Percentiles rank a stretch among this genome's conserved stretches.
These are phyloP conservation scores for Ganoderma lingzhi DNA, from an alignment of 1,284 basidiomycete genomes.

Conservation along the genomic window DNA sequence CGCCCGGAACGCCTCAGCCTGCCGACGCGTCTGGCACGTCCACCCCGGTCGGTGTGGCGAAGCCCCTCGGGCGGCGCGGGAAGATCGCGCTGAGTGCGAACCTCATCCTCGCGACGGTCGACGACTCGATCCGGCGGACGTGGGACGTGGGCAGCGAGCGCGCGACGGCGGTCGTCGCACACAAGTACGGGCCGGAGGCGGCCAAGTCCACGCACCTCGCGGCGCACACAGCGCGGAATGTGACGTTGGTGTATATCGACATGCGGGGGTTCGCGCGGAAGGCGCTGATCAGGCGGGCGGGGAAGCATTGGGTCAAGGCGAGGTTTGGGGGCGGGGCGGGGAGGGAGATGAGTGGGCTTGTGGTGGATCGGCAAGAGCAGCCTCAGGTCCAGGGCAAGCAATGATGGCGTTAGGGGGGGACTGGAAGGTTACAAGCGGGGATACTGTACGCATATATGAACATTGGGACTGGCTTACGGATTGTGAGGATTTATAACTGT, in stretches of 20 bases:
- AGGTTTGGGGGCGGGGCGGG: constrained; percentile 28
- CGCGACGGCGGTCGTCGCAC: constrained; percentile 65
- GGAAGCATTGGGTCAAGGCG: constrained; percentile 61
- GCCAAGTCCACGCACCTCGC: constrained; percentile 60
- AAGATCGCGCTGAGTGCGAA: constrained; percentile 74
- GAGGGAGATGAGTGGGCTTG: constrained; percentile 28
- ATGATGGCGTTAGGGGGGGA: neutral
- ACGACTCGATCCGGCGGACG: constrained; percentile 68
- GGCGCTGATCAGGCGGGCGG: constrained; percentile 70
- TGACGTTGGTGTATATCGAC: constrained; percentile 81
- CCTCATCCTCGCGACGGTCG: constrained; percentile 76
- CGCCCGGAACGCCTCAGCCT: neutral
- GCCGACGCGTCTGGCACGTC: constrained; percentile 18
- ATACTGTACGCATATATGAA: too few species aligned
- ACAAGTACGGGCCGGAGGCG: constrained; percentile 76
- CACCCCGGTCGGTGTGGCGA: constrained; percentile 11
- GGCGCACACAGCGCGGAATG: constrained; percentile 73
- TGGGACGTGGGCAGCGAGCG: constrained; percentile 65
- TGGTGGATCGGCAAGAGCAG: constrained; percentile 25
- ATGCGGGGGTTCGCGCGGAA: constrained; percentile 74
- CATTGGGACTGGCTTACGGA: neutral
- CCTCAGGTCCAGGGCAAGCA: constrained; percentile 6
- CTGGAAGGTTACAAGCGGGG: neutral
- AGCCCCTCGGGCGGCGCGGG: constrained; percentile 43
- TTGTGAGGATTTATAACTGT: neutral